A percentile compares a stretch with the other conserved stretches of the same genome.
Conservation (phyloP, 345 rosid genomes). For the Acer yangbiense region DNA sequence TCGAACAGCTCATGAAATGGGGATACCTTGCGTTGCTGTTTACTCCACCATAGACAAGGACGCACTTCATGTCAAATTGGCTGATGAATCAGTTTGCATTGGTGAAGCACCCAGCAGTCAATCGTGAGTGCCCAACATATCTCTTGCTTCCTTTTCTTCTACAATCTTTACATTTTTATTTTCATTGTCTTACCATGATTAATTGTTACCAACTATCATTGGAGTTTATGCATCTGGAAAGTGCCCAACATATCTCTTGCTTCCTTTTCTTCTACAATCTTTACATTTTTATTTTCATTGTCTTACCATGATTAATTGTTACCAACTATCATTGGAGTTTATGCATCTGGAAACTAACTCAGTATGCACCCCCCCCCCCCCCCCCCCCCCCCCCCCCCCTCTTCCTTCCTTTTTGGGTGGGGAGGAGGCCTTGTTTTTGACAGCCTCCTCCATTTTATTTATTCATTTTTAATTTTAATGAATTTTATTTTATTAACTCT, state of each 20-base stretch:
- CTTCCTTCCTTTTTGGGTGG: no score
- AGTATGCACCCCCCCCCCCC: no score
- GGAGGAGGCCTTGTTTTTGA: no score
- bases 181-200: no score
- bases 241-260: constrained; percentile 25
- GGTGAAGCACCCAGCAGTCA: constrained; percentile 99
- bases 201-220: no score
- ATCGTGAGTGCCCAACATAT: constrained; percentile 57
- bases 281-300: no score
- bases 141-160: background rate
- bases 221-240: no score
- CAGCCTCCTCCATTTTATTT: background rate
- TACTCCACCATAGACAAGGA: constrained; percentile 96
- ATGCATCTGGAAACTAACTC: no score
- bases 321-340: no score
- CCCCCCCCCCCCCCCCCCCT: no score
- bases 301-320: no score
- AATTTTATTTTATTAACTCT: background rate
- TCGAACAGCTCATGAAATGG: constrained; percentile 95
- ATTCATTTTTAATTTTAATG: background rate
- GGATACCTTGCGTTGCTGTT: constrained; percentile 97
- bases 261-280: background rate
- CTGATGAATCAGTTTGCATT: constrained; percentile 94
- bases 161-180: background rate
- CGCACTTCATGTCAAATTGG: constrained; percentile 93